Base-by-base conservation (phyloP, 805 yeast genomes). In the Metschnikowia amazonensis region DNA sequence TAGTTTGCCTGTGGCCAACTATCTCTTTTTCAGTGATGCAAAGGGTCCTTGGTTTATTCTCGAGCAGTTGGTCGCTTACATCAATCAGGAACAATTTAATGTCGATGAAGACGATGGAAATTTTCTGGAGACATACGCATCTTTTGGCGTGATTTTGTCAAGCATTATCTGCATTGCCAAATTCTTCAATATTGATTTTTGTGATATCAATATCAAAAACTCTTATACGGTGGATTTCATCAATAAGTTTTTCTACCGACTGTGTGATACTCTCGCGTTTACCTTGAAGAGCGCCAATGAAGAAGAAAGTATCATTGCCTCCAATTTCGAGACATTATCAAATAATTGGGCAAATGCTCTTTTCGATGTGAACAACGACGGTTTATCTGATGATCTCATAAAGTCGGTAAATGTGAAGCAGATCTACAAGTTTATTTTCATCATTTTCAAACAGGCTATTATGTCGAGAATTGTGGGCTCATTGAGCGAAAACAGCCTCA, bases 311-410 rank as follows among this genome's bases (percentile, higher is more conserved):
- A 61, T 62, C 10, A 65, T 66, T 13, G 55, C 60, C 13, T 42
- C 54, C 21, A 70, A 69, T 48, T 71, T 65, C 55, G 62, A 66
- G 37, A 60, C 51, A 18, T 60, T 71, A 10, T 36, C 48, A 82
- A 31, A 79, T 36, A 84, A 80, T 20, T 92, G 98, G 98, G 77
- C 86, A 37, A 67, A 76, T 23, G 90, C 94, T 1, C 63, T 92
- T 33, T 89, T 86, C 64, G 90, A 88, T 50, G 81, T 70, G 36
- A 51, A 52, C 39, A 70, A 69, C 45, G 76, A 86, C 27, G 96
- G 97, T 3, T 79, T 90, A 30, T 83, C 95, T 0, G 97, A 92
- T 63, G 90, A 86, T 36, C 65, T 89, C 49, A 79, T 90, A 58
- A 77, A 82, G 53, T 70, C 81, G 9, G 78, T 86, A 1, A 72